A percentile compares a stretch with the other conserved stretches of the same genome.
Evolutionary conservation across 129 eudicot species (phyloP).

Genomic region (Saposhnikovia divaricata): DNA sequence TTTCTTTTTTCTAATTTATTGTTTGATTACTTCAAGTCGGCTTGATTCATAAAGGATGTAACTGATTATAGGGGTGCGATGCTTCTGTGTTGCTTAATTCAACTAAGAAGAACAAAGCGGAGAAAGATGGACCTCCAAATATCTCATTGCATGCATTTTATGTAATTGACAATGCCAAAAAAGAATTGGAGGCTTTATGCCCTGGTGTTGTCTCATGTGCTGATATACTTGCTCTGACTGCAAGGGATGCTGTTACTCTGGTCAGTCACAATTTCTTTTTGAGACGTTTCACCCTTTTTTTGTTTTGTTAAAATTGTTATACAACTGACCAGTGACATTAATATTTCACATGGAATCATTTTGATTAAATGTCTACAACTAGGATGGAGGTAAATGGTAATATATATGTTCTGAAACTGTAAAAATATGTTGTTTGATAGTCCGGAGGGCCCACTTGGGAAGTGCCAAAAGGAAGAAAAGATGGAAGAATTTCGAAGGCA

Average conservation of each 20-base stretch:
- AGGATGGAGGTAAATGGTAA: neutral
- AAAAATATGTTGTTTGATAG: conserved; percentile 15
- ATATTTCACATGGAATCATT: neutral
- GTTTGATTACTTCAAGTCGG: neutral
- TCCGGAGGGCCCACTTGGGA: conserved; percentile 89
- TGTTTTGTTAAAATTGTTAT: neutral
- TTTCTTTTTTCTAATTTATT: neutral
- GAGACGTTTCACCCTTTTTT: neutral
- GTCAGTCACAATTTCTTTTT: conserved; percentile 23
- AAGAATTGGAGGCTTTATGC: conserved; percentile 55
- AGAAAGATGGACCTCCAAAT: conserved; percentile 73
- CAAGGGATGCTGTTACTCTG: conserved; percentile 69
- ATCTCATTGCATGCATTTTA: conserved; percentile 78
- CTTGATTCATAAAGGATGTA: neutral
- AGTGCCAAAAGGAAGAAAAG: conserved; percentile 79
- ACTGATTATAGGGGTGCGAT: conserved; percentile 62
- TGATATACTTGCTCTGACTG: conserved; percentile 75
- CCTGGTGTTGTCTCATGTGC: conserved; percentile 93
- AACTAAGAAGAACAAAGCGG: conserved; percentile 39
- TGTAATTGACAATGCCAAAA: conserved; percentile 68
- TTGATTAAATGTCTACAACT: neutral
- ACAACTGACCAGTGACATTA: neutral
- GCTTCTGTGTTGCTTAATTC: conserved; percentile 69
- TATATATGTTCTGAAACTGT: neutral
- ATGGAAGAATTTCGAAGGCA: conserved; percentile 65